Percentiles rank a stretch among this genome's conserved stretches.
These are phyloP conservation scores for Alternaria sp. DNA, from an alignment of 2,329 filamentous ascomycete genomes.

Conservation along the genomic window DNA sequence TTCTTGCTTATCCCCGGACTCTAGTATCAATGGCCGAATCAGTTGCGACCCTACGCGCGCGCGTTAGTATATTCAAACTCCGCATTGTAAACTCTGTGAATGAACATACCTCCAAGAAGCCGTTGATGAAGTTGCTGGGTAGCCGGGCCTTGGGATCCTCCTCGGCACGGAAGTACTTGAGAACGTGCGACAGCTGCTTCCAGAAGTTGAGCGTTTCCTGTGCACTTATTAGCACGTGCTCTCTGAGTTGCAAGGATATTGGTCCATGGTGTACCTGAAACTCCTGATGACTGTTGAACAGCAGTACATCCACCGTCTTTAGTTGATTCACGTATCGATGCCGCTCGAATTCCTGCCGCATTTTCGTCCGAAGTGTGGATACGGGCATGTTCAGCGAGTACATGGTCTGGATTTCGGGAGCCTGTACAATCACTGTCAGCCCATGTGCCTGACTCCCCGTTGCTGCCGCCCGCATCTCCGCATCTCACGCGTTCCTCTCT, in stretches of 20 bases:
- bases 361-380: constrained; percentile 86
- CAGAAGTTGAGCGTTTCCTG: constrained; percentile 99
- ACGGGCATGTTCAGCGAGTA: constrained; percentile 92
- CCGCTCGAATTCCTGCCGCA: constrained; percentile 95
- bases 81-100: too few species aligned
- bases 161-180: constrained; percentile 95
- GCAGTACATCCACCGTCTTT: constrained; percentile 83
- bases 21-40: constrained; percentile 20
- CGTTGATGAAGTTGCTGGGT: constrained; percentile 89
- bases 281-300: constrained; percentile 91
- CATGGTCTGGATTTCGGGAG: constrained; percentile 96
- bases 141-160: constrained; percentile 77
- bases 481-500: constrained; percentile 2
- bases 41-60: constrained; percentile 51
- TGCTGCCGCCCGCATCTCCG: constrained; percentile 3
- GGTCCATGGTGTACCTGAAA: constrained; percentile 74
- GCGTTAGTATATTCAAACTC: constrained; percentile 15
- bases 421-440: constrained; percentile 62
- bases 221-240: constrained; percentile 9
- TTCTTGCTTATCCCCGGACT: constrained; percentile 23
- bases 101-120: constrained; percentile 87
- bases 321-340: constrained; percentile 93
- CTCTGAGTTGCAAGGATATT: background rate
- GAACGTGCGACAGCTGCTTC: constrained; percentile 95
- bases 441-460: constrained; percentile 2